Conservation (phyloP, 176 grass and related monocot genomes). For the Ensete glaucum region DNA sequence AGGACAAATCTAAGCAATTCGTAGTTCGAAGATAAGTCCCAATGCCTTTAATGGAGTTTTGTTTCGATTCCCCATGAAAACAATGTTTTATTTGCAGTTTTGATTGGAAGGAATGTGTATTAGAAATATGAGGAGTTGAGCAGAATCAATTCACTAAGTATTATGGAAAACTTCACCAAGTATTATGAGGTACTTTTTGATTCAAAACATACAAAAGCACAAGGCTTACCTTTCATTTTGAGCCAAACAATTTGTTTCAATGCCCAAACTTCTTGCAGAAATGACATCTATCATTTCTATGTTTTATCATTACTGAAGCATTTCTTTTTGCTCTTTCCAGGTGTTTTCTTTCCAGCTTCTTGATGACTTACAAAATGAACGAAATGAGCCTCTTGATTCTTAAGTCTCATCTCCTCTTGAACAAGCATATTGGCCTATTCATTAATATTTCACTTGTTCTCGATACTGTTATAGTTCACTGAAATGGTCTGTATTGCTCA, state of each 20-base stretch:
- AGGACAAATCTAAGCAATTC: not conserved
- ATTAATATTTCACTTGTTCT: too few species aligned
- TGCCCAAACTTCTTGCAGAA: too few species aligned
- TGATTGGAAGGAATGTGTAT: not conserved
- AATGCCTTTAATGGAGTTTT: not conserved
- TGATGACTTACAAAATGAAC: too few species aligned
- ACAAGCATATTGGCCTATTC: too few species aligned
- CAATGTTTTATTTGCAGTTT: not conserved
- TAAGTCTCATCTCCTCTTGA: too few species aligned
- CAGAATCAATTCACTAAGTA: not conserved
- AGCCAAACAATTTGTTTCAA: not conserved
- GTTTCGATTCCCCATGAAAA: not conserved
- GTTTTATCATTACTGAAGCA: too few species aligned
- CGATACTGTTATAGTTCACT: too few species aligned
- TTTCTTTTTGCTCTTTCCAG: too few species aligned
- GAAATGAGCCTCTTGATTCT: too few species aligned
- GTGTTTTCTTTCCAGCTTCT: too few species aligned
- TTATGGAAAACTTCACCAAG: not conserved
- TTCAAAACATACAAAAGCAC: not conserved
- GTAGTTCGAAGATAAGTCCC: not conserved
- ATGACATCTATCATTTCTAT: too few species aligned
- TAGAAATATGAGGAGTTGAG: not conserved
- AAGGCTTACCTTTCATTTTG: not conserved
- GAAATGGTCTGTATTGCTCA: too few species aligned
- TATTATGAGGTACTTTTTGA: slow-evolving; percentile 3